These are phyloP conservation scores for Chaetoceros tenuissimus DNA, from an alignment of 108 stramenopile species.

Conservation along the genomic window DNA sequence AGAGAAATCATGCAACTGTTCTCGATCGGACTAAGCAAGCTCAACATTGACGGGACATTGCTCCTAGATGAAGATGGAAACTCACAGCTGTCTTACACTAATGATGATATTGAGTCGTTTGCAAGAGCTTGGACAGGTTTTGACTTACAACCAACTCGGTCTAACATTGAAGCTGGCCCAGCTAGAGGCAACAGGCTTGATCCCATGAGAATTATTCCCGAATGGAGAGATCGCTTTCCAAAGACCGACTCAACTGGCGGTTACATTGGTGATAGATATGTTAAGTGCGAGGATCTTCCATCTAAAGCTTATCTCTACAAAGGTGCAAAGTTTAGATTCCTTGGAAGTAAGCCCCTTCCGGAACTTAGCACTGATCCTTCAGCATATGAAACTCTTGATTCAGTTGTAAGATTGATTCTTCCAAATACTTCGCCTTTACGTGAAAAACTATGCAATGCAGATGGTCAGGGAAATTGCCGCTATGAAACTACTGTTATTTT, in stretches of 20 bases:
- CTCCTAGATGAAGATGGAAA: constrained; percentile 16
- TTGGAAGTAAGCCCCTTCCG: constrained; percentile 18
- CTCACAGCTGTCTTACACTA: constrained; percentile 19
- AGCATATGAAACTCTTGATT: constrained; percentile 8
- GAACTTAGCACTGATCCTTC: constrained; percentile 22
- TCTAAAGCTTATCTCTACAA: constrained; percentile 32
- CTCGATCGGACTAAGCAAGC: constrained; percentile 27
- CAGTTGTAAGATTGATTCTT: constrained; percentile 17
- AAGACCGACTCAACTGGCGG: constrained; percentile 41
- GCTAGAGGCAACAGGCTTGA: constrained; percentile 12
- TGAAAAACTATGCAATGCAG: constrained; percentile 24
- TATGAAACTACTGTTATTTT: constrained; percentile 20
- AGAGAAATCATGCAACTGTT: constrained; percentile 33
- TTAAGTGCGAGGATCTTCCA: constrained; percentile 50
- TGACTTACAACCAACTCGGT: constrained; percentile 15
- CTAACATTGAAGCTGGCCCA: constrained; percentile 42
- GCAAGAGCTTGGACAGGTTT: constrained; percentile 58
- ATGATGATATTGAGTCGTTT: constrained; percentile 35
- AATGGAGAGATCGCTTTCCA: constrained; percentile 53
- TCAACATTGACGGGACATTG: constrained; percentile 38
- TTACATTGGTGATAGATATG: constrained; percentile 65
- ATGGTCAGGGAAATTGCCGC: constrained; percentile 11
- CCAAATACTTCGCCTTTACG: constrained; percentile 20
- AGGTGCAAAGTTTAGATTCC: constrained; percentile 45
- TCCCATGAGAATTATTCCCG: constrained; percentile 21